A percentile compares a stretch with the other conserved stretches of the same genome.
Evolutionary conservation across 2,329 filamentous ascomycete genomes (phyloP).

Genomic region (Colletotrichum liriopes): DNA sequence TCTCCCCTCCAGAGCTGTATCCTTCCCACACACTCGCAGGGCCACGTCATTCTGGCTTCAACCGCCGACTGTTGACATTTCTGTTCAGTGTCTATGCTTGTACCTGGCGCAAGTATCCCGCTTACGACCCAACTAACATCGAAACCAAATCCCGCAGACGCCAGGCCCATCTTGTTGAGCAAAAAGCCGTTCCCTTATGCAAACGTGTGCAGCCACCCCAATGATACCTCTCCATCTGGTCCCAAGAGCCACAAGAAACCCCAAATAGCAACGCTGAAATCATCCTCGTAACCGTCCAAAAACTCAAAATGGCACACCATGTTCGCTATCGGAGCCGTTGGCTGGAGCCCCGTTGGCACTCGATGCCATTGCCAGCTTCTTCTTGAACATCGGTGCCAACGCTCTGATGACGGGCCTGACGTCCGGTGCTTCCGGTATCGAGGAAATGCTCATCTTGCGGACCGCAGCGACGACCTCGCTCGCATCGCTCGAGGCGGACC

Average conservation of each 20-base stretch:
- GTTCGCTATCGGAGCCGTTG: background rate
- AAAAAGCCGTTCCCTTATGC: conserved; percentile 8
- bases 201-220: conserved; percentile 1
- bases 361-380: conserved; percentile 47
- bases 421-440: conserved; percentile 56
- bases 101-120: conserved; percentile 9
- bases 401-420: conserved; percentile 59
- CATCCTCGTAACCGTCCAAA: background rate
- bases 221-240: background rate
- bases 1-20: no score
- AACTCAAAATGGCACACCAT: background rate
- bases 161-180: conserved; percentile 6
- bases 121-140: conserved; percentile 3
- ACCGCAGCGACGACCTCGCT: conserved; percentile 47
- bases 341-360: background rate
- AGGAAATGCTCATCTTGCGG: conserved; percentile 50
- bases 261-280: background rate
- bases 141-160: conserved; percentile 14
- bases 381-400: conserved; percentile 57
- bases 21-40: no score
- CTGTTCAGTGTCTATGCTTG: background rate
- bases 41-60: no score
- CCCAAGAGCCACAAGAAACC: no score
- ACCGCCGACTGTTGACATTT: no score
- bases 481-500: conserved; percentile 49